Evolutionary conservation across 345 rosid species (phyloP), one percentile per base, ranked within the genome.

Genomic region (Eucalyptus erythrocorys): DNA sequence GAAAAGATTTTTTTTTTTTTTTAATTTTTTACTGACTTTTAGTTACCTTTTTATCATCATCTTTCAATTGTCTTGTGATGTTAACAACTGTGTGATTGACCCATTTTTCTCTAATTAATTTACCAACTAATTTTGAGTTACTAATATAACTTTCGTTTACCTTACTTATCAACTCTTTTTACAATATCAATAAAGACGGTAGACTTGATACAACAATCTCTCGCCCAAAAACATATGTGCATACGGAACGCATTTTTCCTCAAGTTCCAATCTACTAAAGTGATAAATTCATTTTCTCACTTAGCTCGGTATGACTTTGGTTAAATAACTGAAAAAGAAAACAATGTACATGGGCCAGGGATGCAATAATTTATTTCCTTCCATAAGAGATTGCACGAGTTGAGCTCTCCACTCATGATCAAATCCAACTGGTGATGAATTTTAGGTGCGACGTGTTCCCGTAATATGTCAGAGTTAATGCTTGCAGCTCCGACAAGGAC

Each of bases 401-500:
- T 64, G 76, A n/a, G 76, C 40, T 64, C 76, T 15, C 4, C 13
- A 2, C 76, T n/a, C 21, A n/a, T n/a, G 76, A 64, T 64, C 76
- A 64, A 64, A n/a, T 2, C 37, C 76, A 64, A n/a, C 10, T 4
- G 76, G 37, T 0, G 76, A 7, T 64, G 76, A 64, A 64, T 64
- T 64, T 64, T 64, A 64, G 40, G 76, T 10, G 76, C 19, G 6
- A 14, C 10, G 10, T n/a, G 7, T n/a, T 64, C 40, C 34, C 76
- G 0, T n/a, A 0, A 15, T 1, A 21, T n/a, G 76, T 64, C 76
- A 32, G 76, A 13, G 76, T 64, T 2, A 32, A 1, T n/a, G 76
- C 37, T 64, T 64, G 76, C 76, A n/a, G 76, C 40, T 64, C 76
- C 76, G 76, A n/a, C 40, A 64, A n/a, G 76, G 76, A 64, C 37